Evolutionary conservation across 2,329 filamentous ascomycete species (phyloP).

Genomic region (Curvularia hawaiiensis): DNA sequence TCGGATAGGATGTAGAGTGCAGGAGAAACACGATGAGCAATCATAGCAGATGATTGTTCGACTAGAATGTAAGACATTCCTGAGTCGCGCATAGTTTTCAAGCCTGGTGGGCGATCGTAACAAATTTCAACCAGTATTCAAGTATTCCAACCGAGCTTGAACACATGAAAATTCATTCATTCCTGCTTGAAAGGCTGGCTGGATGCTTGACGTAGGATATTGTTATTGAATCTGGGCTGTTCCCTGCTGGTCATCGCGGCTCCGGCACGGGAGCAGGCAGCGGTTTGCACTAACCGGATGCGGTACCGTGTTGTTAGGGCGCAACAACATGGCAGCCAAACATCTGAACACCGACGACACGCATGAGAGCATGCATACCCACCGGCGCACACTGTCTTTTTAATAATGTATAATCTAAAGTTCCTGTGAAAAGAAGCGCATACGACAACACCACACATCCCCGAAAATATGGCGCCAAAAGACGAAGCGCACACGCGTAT

Average conservation of each 20-base stretch:
- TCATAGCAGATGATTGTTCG: too few relatives aligned
- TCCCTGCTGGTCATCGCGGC: neutral
- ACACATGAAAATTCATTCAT: neutral
- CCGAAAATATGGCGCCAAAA: constrained; percentile 35
- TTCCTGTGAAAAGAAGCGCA: constrained; percentile 21
- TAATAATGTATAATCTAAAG: constrained; percentile 39
- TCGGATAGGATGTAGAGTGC: too few relatives aligned
- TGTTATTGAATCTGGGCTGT: neutral
- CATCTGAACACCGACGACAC: constrained; percentile 14
- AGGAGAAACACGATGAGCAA: too few relatives aligned
- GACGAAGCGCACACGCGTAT: constrained; percentile 51
- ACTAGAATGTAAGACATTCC: too few relatives aligned
- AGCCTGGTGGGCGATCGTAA: neutral
- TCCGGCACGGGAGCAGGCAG: neutral
- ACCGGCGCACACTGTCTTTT: constrained; percentile 17
- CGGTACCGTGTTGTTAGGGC: constrained; percentile 25
- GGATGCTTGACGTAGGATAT: neutral
- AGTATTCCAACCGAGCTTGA: neutral
- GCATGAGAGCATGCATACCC: constrained; percentile 17
- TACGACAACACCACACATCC: neutral
- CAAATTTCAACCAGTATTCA: neutral
- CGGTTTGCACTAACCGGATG: constrained; percentile 17
- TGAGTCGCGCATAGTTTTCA: too few relatives aligned
- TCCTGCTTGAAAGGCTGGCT: neutral
- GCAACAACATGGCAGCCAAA: constrained; percentile 20